Percentiles rank a stretch among this genome's conserved stretches.
Conservation (phyloP, 352 stramenopile species). For the Elongisporangium senticosum region DNA sequence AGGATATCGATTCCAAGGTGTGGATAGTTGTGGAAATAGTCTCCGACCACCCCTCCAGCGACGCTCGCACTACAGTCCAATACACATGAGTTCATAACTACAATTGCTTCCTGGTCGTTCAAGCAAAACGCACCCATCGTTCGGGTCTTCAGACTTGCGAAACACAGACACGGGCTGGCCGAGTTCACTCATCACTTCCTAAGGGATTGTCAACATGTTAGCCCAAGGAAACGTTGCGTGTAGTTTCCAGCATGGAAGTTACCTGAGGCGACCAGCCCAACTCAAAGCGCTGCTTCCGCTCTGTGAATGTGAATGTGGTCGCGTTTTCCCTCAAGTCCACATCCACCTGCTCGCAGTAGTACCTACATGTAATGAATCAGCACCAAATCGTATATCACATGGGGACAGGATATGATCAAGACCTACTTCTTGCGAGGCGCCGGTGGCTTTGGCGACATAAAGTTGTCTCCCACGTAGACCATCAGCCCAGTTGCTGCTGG, state of each 20-base stretch:
- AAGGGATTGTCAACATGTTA: not conserved
- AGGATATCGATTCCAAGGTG: conserved; percentile 76
- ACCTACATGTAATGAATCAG: conserved; percentile 15
- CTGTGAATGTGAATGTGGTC: conserved; percentile 44
- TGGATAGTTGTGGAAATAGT: conserved; percentile 87
- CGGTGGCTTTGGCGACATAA: conserved; percentile 26
- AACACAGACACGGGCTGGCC: conserved; percentile 72
- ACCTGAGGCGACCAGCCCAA: conserved; percentile 82
- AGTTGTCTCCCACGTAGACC: conserved; percentile 59
- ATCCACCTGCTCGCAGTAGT: conserved; percentile 72
- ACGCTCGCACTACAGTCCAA: conserved; percentile 28
- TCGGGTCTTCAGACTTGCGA: conserved; percentile 65
- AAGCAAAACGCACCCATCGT: conserved; percentile 41
- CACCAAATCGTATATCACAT: not conserved
- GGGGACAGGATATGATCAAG: not conserved
- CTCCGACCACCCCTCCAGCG: conserved; percentile 42
- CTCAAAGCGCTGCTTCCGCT: conserved; percentile 58
- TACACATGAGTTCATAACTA: not conserved
- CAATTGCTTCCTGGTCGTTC: not conserved
- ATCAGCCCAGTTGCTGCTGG: conserved; percentile 63
- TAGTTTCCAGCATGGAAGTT: not conserved
- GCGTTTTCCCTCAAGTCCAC: conserved; percentile 40
- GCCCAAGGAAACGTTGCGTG: not conserved
- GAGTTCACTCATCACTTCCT: conserved; percentile 79
- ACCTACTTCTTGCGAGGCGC: conserved; percentile 43